These are phyloP conservation scores for Ophiostoma triangulosporum DNA, from an alignment of 2,329 filamentous ascomycete species.

Conservation along the genomic window DNA sequence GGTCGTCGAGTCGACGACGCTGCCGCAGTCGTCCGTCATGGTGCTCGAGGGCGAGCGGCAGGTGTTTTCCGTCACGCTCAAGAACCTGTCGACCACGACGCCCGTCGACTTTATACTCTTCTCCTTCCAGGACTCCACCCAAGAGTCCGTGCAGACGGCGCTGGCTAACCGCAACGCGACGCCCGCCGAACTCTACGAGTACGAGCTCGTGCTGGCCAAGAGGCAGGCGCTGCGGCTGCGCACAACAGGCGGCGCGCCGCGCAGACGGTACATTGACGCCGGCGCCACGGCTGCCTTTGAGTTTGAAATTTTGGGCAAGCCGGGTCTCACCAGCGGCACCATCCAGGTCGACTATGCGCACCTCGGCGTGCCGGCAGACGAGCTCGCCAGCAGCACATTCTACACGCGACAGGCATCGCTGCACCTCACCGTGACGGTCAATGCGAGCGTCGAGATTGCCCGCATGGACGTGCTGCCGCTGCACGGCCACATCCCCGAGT, in stretches of 20 bases:
- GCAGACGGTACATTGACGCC: constrained; percentile 45
- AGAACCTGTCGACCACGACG: constrained; percentile 59
- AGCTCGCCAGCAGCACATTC: constrained; percentile 58
- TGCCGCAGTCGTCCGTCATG: constrained; percentile 80
- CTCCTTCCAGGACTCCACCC: constrained; percentile 81
- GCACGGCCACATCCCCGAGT: constrained; percentile 47
- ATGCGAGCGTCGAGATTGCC: constrained; percentile 73
- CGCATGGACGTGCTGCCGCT: constrained; percentile 69
- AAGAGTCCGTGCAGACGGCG: constrained; percentile 60
- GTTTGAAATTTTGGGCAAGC: constrained; percentile 75
- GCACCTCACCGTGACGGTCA: constrained; percentile 77
- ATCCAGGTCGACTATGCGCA: constrained; percentile 80
- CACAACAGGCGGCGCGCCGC: background rate
- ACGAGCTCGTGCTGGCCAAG: constrained; percentile 65
- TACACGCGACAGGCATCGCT: constrained; percentile 74
- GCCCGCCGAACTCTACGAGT: constrained; percentile 69
- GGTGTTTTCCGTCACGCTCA: constrained; percentile 63
- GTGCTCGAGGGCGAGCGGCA: constrained; percentile 79
- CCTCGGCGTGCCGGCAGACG: constrained; percentile 55
- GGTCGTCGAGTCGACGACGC: constrained; percentile 58
- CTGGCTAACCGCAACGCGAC: constrained; percentile 64
- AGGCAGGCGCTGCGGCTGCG: constrained; percentile 52
- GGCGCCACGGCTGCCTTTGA: constrained; percentile 58
- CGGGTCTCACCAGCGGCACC: constrained; percentile 64
- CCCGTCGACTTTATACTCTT: constrained; percentile 75